Base-by-base conservation (phyloP, 805 yeast genomes). In the Candida krabiensis region DNA sequence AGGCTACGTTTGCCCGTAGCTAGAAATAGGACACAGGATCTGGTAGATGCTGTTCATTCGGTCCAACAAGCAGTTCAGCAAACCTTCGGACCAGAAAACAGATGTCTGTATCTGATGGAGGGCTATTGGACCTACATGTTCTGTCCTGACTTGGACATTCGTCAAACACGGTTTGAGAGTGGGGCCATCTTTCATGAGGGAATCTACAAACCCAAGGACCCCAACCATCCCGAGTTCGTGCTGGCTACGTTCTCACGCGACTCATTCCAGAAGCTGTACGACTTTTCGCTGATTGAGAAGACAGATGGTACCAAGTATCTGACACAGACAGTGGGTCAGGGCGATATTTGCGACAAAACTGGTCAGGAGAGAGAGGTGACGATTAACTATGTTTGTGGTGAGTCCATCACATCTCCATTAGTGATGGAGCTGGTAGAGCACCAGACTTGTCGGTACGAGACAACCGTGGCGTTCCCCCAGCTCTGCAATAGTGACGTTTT, bases 301-400 rank as follows among this genome's bases (percentile, higher is more conserved):
- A 36, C 28, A 3, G 58, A 56, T 26, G 64, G 64, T 1, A 41
- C 55, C 3, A 43, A 47, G n/a, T 57, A 47, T 35, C 45, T 62
- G 4, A 44, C 60, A 9, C 67, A 61, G 24, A 41, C 43, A 12
- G 41, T 60, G 2, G 43, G 47, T 5, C 52, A 53, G 29, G 69
- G 69, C 4, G 46, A 55, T 2, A 40, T 50, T 2, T 64, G 69
- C 48, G 69, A 64, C 38, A 33, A 62, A 22, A 64, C 67, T 3
- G 55, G 55, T 2, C 38, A 39, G n/a, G 57, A 54, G 16, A 41
- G 69, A 30, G 31, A 48, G 4, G 49, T 58, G 2, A 46, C 45
- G 1, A 45, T 64, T 14, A 46, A 51, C 13, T 63, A 63, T 30
- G 38, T 42, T 4, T 64, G 68, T 32, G 56, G 51, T 30, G 37